Percentiles rank a stretch among this genome's conserved stretches.
Evolutionary conservation across 1,139 yeast genomes (phyloP).

Genomic region (Kodamaea fungicola): DNA sequence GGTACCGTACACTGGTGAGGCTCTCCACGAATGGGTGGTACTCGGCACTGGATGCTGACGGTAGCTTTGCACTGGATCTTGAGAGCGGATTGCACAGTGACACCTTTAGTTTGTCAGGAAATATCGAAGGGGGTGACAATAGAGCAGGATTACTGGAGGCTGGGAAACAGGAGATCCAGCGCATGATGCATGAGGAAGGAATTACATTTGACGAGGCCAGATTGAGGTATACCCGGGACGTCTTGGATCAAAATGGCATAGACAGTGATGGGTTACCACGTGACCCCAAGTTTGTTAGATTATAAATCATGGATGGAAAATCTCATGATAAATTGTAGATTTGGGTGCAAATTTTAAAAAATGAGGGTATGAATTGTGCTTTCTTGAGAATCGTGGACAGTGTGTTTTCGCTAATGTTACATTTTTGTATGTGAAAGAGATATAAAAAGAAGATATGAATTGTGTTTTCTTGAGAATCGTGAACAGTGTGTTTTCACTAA

Average conservation of each 20-base stretch:
- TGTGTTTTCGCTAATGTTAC: no score
- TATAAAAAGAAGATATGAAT: no score
- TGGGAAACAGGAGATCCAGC: conserved; percentile 50
- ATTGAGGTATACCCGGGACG: conserved; percentile 42
- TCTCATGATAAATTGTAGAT: background rate
- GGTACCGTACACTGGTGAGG: conserved; percentile 13
- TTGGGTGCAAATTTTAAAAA: background rate
- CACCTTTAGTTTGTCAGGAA: conserved; percentile 50
- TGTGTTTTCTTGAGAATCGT: no score
- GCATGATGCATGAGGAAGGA: conserved; percentile 49
- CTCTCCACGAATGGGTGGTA: conserved; percentile 3
- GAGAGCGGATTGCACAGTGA: conserved; percentile 65
- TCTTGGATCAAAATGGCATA: conserved; percentile 51
- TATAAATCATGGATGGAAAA: conserved; percentile 9
- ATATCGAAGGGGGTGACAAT: conserved; percentile 48
- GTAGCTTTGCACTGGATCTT: conserved; percentile 54
- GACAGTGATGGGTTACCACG: conserved; percentile 41
- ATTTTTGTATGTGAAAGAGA: no score
- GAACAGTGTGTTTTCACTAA: no score
- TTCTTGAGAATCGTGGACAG: no score
- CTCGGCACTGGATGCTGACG: conserved; percentile 7
- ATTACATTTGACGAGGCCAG: conserved; percentile 73
- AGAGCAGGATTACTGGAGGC: conserved; percentile 59
- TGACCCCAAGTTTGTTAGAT: conserved; percentile 40
- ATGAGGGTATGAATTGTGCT: no score